A percentile compares a stretch with the other conserved stretches of the same genome.
Conservation (phyloP, 2,329 filamentous ascomycete species). For the Alternaria gaisen region DNA sequence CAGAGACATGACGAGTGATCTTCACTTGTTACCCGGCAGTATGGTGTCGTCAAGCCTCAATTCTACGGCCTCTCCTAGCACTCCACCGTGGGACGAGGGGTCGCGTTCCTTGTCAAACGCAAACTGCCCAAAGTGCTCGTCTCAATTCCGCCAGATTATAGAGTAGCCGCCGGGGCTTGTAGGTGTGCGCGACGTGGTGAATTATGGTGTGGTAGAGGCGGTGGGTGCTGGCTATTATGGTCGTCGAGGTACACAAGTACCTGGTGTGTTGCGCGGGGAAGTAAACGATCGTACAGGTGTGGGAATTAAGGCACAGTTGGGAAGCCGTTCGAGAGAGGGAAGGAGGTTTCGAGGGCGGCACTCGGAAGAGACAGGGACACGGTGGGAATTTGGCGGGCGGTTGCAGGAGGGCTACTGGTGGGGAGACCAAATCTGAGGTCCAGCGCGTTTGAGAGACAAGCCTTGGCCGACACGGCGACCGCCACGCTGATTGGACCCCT, state of each 20-base stretch:
- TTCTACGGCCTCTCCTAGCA: slow-evolving; percentile 29
- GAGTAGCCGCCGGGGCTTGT: slow-evolving; percentile 45
- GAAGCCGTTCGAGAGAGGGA: slow-evolving; percentile 25
- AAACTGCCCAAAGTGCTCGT: slow-evolving; percentile 25
- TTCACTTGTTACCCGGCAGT: slow-evolving; percentile 51
- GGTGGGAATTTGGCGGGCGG: slow-evolving; percentile 47
- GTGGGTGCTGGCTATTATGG: slow-evolving; percentile 26
- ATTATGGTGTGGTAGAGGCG: slow-evolving; percentile 20
- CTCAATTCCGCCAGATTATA: slow-evolving; percentile 21
- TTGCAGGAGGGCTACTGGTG: slow-evolving; percentile 47
- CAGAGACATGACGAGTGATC: slow-evolving; percentile 57
- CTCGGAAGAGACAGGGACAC: slow-evolving; percentile 42
- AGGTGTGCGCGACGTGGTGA: slow-evolving; percentile 24
- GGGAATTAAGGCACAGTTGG: slow-evolving; percentile 35
- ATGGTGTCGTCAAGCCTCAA: slow-evolving; percentile 52
- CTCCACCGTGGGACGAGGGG: slow-evolving; percentile 35
- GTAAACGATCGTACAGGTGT: slow-evolving; percentile 32
- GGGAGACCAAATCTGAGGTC: slow-evolving; percentile 50
- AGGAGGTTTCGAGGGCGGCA: slow-evolving; percentile 41
- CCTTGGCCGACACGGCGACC: slow-evolving; percentile 42
- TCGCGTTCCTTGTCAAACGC: slow-evolving; percentile 33
- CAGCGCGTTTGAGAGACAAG: slow-evolving; percentile 46
- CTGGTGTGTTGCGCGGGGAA: slow-evolving; percentile 11
- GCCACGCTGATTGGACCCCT: slow-evolving; percentile 40
- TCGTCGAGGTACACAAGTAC: slow-evolving; percentile 19